Evolutionary conservation across 345 rosid species (phyloP), one percentile per base, ranked within the genome.

Genomic region (Geranium brycei): DNA sequence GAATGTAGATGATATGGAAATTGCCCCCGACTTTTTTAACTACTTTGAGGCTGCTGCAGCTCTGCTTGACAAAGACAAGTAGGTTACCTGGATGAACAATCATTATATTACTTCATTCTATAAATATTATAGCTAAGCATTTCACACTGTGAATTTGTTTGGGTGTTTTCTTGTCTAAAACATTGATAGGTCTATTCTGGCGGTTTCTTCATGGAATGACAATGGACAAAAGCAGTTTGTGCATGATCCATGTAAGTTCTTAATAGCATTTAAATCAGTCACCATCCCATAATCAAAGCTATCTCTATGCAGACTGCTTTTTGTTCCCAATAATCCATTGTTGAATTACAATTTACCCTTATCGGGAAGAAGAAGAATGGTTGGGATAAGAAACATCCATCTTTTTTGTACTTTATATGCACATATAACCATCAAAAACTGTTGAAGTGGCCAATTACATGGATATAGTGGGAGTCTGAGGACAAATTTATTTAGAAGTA

Each of bases 191-290:
- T 85, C 99, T 79, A 87, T 95, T 63, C 84, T 95, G 96, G 99
- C 96, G 67, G 93, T 85, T 76, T 95, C 99, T 70, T 95, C 99
- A 23, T 95, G 99, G 99, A 95, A 95, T 91, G 99, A 95, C 84
- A 95, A 95, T 77, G 99, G 99, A 32, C 99, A 83, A 79, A 91
- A 80, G 81, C 97, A 90, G 73, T 95, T 91, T 71, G 99, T 95
- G 70, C 85, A 91, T 66, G 96, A 95, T 75, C 92, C 96, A 58
- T 76, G 95, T 91, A 80, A 85, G 92, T 77, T 63, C 58, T 63
- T 68, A 57, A 47, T 47, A 6, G 3, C 41, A 35, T 1, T 7
- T 35, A 35, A 35, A 6, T 47, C 53, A 47, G 53, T 47, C 53
- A 8, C 53, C 53, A 6, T 47, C 53, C 53, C 11, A 47, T 8